Evolutionary conservation across 176 grass and related monocot genomes (phyloP).

Genomic region (Ensete glaucum): DNA sequence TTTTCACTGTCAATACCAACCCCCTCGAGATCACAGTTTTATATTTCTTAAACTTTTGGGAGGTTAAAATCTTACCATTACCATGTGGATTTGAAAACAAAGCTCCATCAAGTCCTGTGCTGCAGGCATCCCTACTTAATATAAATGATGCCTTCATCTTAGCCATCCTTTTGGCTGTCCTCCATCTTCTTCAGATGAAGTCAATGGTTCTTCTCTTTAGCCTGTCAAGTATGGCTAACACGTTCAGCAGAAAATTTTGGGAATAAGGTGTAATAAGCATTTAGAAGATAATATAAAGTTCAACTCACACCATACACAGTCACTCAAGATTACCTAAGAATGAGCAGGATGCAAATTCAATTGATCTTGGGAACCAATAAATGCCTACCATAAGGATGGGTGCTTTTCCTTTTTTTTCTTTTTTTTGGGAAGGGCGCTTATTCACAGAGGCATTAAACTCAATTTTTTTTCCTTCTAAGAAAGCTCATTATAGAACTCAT

Average conservation of each 20-base stretch:
- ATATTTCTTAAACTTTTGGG: not conserved
- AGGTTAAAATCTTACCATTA: not conserved
- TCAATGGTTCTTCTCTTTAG: slow-evolving; percentile 62
- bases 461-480: too few relatives aligned
- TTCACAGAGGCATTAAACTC: too few relatives aligned
- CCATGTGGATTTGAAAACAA: not conserved
- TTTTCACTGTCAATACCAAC: too few relatives aligned
- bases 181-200: slow-evolving; percentile 53
- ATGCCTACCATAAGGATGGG: too few relatives aligned
- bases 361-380: too few relatives aligned
- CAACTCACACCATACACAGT: too few relatives aligned
- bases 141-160: slow-evolving; percentile 42
- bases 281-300: not conserved
- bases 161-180: slow-evolving; percentile 52
- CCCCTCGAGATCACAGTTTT: too few relatives aligned
- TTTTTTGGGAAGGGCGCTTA: too few relatives aligned
- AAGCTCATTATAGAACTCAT: too few relatives aligned
- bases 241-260: slow-evolving; percentile 21
- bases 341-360: too few relatives aligned
- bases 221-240: slow-evolving; percentile 62
- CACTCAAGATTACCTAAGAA: too few relatives aligned
- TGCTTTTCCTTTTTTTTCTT: too few relatives aligned
- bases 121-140: not conserved
- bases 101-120: not conserved
- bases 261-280: not conserved